phyloP scores from a whole-genome alignment of 768 basidiomycete genomes.

The Ramaria sp. region DNA sequence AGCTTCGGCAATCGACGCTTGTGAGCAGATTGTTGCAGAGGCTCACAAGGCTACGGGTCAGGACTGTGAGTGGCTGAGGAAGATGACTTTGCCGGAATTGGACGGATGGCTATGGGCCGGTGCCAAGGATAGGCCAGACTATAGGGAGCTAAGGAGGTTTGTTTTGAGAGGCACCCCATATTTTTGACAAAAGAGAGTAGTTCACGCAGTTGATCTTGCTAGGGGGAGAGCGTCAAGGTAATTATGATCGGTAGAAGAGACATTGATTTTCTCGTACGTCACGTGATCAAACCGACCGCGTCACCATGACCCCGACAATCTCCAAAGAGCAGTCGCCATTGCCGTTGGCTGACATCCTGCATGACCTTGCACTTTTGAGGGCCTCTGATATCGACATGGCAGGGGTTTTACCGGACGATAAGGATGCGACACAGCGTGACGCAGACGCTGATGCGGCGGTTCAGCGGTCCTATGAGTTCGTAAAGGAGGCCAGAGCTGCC shows the following conservation, averaged over 20 bases:
- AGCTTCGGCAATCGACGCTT: slow-evolving; percentile 71
- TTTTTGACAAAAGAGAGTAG: slow-evolving; percentile 35
- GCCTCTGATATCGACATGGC: slow-evolving; percentile 40
- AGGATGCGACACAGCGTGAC: slow-evolving; percentile 2
- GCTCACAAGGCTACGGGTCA: slow-evolving; percentile 28
- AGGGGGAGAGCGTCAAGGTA: background rate
- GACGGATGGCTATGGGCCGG: slow-evolving; percentile 79
- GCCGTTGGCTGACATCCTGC: slow-evolving; percentile 47
- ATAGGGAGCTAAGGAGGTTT: slow-evolving; percentile 54
- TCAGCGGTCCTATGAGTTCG: slow-evolving; percentile 48
- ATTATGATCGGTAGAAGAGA: too few species aligned
- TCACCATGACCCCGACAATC: background rate
- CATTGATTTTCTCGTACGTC: background rate
- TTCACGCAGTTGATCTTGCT: background rate
- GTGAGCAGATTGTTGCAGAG: slow-evolving; percentile 51
- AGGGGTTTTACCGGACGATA: slow-evolving; percentile 15
- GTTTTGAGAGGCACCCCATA: slow-evolving; percentile 55
- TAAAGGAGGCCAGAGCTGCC: slow-evolving; percentile 42
- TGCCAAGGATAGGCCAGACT: slow-evolving; percentile 69
- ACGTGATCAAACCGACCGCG: background rate
- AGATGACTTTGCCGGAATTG: slow-evolving; percentile 47
- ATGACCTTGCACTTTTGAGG: slow-evolving; percentile 62
- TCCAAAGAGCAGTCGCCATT: slow-evolving; percentile 19
- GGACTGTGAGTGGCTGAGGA: slow-evolving; percentile 38
- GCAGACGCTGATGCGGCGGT: slow-evolving; percentile 28